Conservation (phyloP, 441 rosid genomes). For the Euphorbia corollata region DNA sequence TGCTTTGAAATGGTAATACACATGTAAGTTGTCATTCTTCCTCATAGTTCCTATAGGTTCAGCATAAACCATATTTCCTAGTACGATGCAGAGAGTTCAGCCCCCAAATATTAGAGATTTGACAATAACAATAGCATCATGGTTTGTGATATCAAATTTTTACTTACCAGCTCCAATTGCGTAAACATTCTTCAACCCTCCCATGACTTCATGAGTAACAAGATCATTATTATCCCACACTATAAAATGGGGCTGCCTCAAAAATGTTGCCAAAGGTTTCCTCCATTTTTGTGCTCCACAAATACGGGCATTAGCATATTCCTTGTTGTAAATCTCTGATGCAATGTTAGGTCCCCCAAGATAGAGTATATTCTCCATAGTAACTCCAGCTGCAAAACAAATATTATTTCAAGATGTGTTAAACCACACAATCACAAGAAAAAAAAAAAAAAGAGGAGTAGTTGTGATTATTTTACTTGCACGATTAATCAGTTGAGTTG, state of each 20-base stretch:
- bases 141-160: too few relatives aligned
- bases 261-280: constrained; percentile 74
- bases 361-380: constrained; percentile 68
- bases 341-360: constrained; percentile 99
- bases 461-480: constrained; percentile 46
- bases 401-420: too few relatives aligned
- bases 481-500: constrained; percentile 82
- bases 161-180: constrained; percentile 94
- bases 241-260: constrained; percentile 89
- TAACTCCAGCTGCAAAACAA: constrained; percentile 57
- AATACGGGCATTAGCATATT: constrained; percentile 95
- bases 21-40: background rate
- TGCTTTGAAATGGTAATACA: background rate
- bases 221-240: constrained; percentile 93
- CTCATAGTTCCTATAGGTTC: background rate
- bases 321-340: constrained; percentile 82
- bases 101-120: too few relatives aligned
- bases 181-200: constrained; percentile 93
- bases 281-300: constrained; percentile 96
- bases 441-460: too few relatives aligned
- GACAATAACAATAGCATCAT: too few relatives aligned
- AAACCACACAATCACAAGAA: too few relatives aligned
- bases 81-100: background rate
- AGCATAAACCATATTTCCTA: background rate
- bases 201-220: constrained; percentile 45